These are phyloP conservation scores for Ophiostoma sp. DNA, from an alignment of 2,329 filamentous ascomycete genomes.

Conservation along the genomic window DNA sequence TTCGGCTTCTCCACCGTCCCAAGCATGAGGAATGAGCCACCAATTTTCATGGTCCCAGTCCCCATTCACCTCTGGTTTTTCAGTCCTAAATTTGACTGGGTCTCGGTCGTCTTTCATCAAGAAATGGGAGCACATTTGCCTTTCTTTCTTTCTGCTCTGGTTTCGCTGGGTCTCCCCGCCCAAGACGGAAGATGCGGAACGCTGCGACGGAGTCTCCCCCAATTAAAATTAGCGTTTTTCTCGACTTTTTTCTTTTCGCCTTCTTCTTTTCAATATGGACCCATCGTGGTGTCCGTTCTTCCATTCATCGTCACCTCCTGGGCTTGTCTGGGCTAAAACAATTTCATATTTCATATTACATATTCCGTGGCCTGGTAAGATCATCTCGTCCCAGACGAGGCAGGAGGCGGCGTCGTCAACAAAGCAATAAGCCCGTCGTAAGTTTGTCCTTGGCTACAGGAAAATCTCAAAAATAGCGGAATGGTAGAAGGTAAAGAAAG, in stretches of 20 bases:
- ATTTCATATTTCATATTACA: background rate
- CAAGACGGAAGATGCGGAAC: conserved; percentile 9
- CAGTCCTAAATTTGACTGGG: background rate
- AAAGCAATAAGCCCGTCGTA: background rate
- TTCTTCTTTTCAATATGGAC: background rate
- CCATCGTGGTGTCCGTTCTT: background rate
- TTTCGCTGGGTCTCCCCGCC: background rate
- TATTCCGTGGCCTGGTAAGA: background rate
- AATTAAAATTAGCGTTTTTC: background rate
- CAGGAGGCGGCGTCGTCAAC: background rate
- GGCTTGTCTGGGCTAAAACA: background rate
- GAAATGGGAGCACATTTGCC: background rate
- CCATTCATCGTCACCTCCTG: background rate
- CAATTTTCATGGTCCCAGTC: background rate
- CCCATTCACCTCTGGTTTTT: background rate
- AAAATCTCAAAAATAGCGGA: background rate
- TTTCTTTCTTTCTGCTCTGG: no score
- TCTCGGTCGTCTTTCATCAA: background rate
- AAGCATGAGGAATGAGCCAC: conserved; percentile 15
- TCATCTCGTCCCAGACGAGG: conserved; percentile 9
- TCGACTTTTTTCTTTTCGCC: background rate
- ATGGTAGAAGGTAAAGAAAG: background rate
- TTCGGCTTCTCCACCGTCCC: conserved; percentile 10
- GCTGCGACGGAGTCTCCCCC: background rate
- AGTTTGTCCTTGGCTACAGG: background rate